Percentiles rank a stretch among this genome's conserved stretches.
Conservation (phyloP, 148 eudicot genomes). For the Rhododendron vialii region DNA sequence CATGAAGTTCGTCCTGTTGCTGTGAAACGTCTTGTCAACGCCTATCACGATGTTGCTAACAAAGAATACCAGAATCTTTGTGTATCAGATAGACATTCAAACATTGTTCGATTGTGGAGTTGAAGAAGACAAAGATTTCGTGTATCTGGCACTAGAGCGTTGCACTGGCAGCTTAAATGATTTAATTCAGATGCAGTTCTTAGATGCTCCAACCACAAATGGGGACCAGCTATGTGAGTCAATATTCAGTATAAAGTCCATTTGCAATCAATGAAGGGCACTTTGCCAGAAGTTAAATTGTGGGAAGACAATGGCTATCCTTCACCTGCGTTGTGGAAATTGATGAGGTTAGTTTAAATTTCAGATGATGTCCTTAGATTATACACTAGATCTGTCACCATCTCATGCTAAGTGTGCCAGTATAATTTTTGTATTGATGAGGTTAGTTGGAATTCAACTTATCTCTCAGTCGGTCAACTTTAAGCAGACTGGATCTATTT, state of each 20-base stretch:
- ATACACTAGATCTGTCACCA: not conserved
- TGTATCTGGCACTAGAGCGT: slow-evolving; percentile 75
- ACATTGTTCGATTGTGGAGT: slow-evolving; percentile 86
- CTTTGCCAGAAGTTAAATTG: slow-evolving; percentile 40
- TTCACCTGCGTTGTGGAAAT: slow-evolving; percentile 52
- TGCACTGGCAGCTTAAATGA: slow-evolving; percentile 80
- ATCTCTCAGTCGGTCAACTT: too few species aligned
- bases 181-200: slow-evolving; percentile 35
- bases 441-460: too few species aligned
- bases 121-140: too few species aligned
- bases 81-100: slow-evolving; percentile 82
- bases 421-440: not conserved
- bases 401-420: not conserved
- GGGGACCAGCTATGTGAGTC: slow-evolving; percentile 14
- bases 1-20: slow-evolving; percentile 79
- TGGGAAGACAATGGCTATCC: slow-evolving; percentile 81
- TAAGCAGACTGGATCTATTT: too few species aligned
- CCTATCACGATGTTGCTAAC: slow-evolving; percentile 78
- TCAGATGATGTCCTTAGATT: too few species aligned
- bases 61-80: slow-evolving; percentile 87
- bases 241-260: too few species aligned
- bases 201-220: not conserved
- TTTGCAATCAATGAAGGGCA: not conserved
- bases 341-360: slow-evolving; percentile 57
- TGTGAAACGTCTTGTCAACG: slow-evolving; percentile 83